A percentile compares a stretch with the other conserved stretches of the same genome.
Evolutionary conservation across 805 yeast species (phyloP).

Genomic region (Ogataea haglerorum): DNA sequence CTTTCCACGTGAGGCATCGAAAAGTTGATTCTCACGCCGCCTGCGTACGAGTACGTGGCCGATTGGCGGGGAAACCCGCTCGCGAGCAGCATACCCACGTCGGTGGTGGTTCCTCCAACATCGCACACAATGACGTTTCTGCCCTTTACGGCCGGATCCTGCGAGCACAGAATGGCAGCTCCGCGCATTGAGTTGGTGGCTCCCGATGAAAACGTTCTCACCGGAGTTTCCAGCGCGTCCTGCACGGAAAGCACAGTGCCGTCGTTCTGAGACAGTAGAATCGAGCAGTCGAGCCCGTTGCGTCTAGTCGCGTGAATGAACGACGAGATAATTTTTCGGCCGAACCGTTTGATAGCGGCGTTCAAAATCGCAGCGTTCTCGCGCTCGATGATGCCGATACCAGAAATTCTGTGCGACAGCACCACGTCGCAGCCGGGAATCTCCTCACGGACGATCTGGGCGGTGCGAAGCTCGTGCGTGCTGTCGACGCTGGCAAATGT

Average conservation of each 20-base stretch:
- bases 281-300: conserved; percentile 6
- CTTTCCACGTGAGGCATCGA: conserved; percentile 9
- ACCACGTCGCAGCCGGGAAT: conserved; percentile 7
- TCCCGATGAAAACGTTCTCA: conserved; percentile 8
- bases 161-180: conserved; percentile 7
- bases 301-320: conserved; percentile 4
- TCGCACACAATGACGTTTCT: conserved; percentile 8
- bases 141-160: conserved; percentile 4
- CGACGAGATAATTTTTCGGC: conserved; percentile 4
- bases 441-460: conserved; percentile 3
- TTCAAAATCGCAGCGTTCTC: conserved; percentile 8
- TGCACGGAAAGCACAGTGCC: conserved; percentile 6
- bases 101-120: conserved; percentile 10
- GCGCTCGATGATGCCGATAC: conserved; percentile 6
- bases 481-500: conserved; percentile 5
- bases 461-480: conserved; percentile 3
- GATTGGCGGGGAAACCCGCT: conserved; percentile 10
- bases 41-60: conserved; percentile 7
- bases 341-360: conserved; percentile 7
- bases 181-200: conserved; percentile 11
- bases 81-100: conserved; percentile 5
- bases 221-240: conserved; percentile 7
- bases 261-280: conserved; percentile 6
- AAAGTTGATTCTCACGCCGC: conserved; percentile 9
- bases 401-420: conserved; percentile 5